Evolutionary conservation across 1,284 basidiomycete genomes (phyloP).

Genomic region (Phylloboletellus chloephorus): DNA sequence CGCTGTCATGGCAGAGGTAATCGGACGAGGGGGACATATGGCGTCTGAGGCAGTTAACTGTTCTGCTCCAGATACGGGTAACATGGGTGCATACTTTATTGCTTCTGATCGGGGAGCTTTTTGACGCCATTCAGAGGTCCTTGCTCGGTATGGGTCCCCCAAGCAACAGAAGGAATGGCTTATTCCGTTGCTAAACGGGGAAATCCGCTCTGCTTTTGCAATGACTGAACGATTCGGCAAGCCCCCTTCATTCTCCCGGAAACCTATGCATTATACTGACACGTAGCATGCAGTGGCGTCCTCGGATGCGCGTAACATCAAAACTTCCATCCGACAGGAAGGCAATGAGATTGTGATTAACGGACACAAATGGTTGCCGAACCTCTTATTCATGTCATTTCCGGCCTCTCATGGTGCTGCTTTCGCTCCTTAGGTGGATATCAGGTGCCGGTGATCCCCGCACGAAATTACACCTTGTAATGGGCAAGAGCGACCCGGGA

Average conservation of each 20-base stretch:
- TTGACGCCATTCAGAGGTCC: slow-evolving; percentile 64
- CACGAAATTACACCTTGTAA: slow-evolving; percentile 84
- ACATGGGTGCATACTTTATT: slow-evolving; percentile 67
- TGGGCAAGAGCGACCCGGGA: slow-evolving; percentile 84
- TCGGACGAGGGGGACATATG: slow-evolving; percentile 78
- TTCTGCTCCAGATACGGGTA: slow-evolving; percentile 92
- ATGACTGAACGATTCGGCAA: slow-evolving; percentile 91
- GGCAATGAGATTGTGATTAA: slow-evolving; percentile 90
- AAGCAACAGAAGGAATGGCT: slow-evolving; percentile 94
- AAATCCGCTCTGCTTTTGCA: slow-evolving; percentile 89
- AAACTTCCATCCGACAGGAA: slow-evolving; percentile 81
- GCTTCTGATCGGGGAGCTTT: slow-evolving; percentile 2
- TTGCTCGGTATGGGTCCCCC: slow-evolving; percentile 86
- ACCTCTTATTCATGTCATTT: not conserved
- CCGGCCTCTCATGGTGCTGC: slow-evolving; percentile 11
- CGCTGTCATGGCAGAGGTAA: slow-evolving; percentile 92
- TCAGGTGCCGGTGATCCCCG: slow-evolving; percentile 95
- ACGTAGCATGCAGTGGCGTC: slow-evolving; percentile 64
- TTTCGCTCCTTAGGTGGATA: slow-evolving; percentile 69
- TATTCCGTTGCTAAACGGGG: slow-evolving; percentile 80
- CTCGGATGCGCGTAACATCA: slow-evolving; percentile 95
- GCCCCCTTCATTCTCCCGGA: slow-evolving; percentile 24
- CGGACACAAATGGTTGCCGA: slow-evolving; percentile 87
- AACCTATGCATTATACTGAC: slow-evolving; percentile 5
- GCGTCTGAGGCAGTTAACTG: slow-evolving; percentile 89